phyloP scores from a whole-genome alignment of 2,329 filamentous ascomycete species.

The Davidsoniella neocaledoniae region DNA sequence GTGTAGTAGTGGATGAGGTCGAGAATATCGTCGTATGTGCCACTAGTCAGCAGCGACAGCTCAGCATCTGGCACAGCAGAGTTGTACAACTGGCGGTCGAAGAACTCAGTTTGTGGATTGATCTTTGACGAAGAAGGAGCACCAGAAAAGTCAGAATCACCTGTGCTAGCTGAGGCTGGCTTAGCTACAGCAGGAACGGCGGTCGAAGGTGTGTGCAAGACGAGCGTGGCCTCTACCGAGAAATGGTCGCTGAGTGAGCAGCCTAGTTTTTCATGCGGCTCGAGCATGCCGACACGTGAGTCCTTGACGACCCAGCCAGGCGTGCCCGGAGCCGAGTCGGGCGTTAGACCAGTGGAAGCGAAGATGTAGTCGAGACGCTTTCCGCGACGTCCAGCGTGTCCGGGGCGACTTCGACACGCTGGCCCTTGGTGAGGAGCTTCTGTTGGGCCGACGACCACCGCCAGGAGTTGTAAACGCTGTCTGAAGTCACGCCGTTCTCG shows the following conservation, averaged over 20 bases:
- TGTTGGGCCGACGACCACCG: conserved; percentile 61
- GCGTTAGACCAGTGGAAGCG: conserved; percentile 37
- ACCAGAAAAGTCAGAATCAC: conserved; percentile 13
- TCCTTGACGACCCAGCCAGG: conserved; percentile 51
- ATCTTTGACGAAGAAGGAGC: conserved; percentile 14
- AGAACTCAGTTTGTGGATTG: conserved; percentile 15
- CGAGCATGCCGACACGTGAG: conserved; percentile 61
- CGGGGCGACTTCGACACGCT: conserved; percentile 38
- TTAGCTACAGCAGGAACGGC: conserved; percentile 12
- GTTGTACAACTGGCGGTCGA: conserved; percentile 21
- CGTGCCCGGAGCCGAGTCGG: conserved; percentile 17
- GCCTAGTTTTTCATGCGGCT: conserved; percentile 60
- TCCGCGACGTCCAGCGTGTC: conserved; percentile 54
- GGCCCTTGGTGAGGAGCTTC: conserved; percentile 42
- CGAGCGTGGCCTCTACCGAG: conserved; percentile 66
- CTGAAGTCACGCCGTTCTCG: conserved; percentile 75
- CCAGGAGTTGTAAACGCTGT: conserved; percentile 82
- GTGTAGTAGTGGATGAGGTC: conserved; percentile 52
- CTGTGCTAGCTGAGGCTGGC: conserved; percentile 8
- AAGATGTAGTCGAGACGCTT: conserved; percentile 94
- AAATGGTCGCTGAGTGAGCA: conserved; percentile 94
- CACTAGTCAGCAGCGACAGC: conserved; percentile 15
- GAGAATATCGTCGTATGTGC: conserved; percentile 49
- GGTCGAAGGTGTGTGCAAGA: conserved; percentile 24
- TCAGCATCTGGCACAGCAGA: conserved; percentile 14